phyloP scores from a whole-genome alignment of 805 yeast species.

The Lipomyces orientalis region DNA sequence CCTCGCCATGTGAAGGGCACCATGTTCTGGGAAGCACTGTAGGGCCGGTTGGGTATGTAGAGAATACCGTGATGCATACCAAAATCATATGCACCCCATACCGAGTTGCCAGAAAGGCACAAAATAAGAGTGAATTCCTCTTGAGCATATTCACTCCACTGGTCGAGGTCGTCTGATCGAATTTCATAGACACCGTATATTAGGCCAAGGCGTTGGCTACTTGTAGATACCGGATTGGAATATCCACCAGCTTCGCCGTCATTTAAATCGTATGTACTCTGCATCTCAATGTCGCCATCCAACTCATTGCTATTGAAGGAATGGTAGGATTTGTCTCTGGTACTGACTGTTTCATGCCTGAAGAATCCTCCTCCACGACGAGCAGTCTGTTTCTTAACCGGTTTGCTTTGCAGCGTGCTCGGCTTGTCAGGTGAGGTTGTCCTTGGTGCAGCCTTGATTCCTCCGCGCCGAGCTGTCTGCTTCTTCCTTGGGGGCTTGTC shows the following conservation, averaged over 20 bases:
- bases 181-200: neutral
- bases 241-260: neutral
- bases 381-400: neutral
- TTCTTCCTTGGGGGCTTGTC: slow-evolving; percentile 2
- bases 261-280: neutral
- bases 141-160: slow-evolving; percentile 2
- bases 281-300: neutral
- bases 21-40: slow-evolving; percentile 7
- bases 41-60: neutral
- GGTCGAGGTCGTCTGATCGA: slow-evolving; percentile 5
- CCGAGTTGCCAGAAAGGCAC: slow-evolving; percentile 2
- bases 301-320: slow-evolving; percentile 4
- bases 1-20: slow-evolving; percentile 10
- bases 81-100: slow-evolving; percentile 7
- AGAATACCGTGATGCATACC: slow-evolving; percentile 5
- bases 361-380: slow-evolving; percentile 4
- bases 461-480: slow-evolving; percentile 8
- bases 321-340: slow-evolving; percentile 2
- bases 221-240: slow-evolving; percentile 1
- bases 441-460: slow-evolving; percentile 5
- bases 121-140: slow-evolving; percentile 8
- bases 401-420: neutral
- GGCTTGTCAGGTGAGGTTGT: slow-evolving; percentile 2
- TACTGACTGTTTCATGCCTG: slow-evolving; percentile 3
- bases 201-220: slow-evolving; percentile 4